Conservation (phyloP, 1,284 basidiomycete genomes). For the Apiotrichum porosum region DNA sequence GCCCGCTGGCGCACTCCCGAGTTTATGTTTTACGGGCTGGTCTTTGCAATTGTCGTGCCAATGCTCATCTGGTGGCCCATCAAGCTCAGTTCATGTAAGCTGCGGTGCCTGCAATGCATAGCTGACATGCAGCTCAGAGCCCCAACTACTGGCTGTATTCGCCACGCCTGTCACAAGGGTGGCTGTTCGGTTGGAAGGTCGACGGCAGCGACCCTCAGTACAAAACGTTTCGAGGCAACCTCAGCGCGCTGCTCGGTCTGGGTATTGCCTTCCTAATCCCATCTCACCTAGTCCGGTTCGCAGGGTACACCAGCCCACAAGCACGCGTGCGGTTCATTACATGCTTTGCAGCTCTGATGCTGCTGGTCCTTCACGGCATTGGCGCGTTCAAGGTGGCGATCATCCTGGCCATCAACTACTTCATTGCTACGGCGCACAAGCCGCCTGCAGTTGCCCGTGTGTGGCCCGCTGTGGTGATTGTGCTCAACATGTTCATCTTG, state of each 20-base stretch:
- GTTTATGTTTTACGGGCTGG: slow-evolving; percentile 71
- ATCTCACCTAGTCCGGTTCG: slow-evolving; percentile 23
- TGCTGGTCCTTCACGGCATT: slow-evolving; percentile 79
- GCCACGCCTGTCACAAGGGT: slow-evolving; percentile 57
- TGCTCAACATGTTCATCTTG: slow-evolving; percentile 72
- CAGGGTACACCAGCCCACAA: not conserved
- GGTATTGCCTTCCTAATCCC: slow-evolving; percentile 50
- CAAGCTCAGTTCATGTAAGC: slow-evolving; percentile 66
- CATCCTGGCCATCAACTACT: slow-evolving; percentile 69
- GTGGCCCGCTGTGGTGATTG: slow-evolving; percentile 42
- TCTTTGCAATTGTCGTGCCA: slow-evolving; percentile 63
- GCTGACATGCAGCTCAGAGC: slow-evolving; percentile 41
- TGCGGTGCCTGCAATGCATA: not conserved
- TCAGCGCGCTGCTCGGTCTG: slow-evolving; percentile 59
- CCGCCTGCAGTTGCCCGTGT: slow-evolving; percentile 13
- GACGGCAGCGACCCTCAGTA: slow-evolving; percentile 85
- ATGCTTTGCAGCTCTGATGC: slow-evolving; percentile 61
- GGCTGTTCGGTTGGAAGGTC: slow-evolving; percentile 54
- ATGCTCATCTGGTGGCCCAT: slow-evolving; percentile 77
- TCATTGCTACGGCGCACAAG: slow-evolving; percentile 55
- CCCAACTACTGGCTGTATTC: slow-evolving; percentile 67
- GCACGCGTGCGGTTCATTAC: slow-evolving; percentile 45
- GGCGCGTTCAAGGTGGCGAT: slow-evolving; percentile 71
- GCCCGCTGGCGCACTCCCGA: slow-evolving; percentile 73
- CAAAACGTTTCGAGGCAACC: slow-evolving; percentile 70